These are phyloP conservation scores for Thelonectria blattea DNA, from an alignment of 2,329 filamentous ascomycete genomes.

Conservation along the genomic window DNA sequence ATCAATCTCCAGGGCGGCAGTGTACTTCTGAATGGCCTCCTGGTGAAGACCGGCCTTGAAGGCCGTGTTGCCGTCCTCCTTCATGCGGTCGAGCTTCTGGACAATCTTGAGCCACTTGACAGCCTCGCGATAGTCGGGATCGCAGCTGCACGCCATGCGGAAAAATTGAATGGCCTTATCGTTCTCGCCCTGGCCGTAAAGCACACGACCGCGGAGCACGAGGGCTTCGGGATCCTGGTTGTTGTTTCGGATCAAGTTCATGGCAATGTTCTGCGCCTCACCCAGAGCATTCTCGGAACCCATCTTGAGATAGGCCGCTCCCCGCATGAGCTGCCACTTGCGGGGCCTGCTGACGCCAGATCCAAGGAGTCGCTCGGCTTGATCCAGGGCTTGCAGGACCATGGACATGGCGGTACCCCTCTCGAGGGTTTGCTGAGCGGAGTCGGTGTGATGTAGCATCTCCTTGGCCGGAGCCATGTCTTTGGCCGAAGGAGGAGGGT, in stretches of 20 bases:
- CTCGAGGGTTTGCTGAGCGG: constrained; percentile 78
- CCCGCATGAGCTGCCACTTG: constrained; percentile 93
- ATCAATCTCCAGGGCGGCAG: constrained; percentile 82
- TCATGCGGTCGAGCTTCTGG: constrained; percentile 90
- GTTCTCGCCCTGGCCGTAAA: constrained; percentile 93
- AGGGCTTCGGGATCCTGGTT: constrained; percentile 92
- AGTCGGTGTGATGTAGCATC: constrained; percentile 82
- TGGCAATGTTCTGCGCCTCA: constrained; percentile 91
- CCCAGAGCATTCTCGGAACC: constrained; percentile 86
- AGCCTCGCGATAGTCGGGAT: constrained; percentile 89
- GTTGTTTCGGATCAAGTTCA: constrained; percentile 84
- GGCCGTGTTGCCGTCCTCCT: constrained; percentile 88
- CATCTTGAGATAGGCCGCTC: constrained; percentile 92
- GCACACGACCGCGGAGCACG: constrained; percentile 82
- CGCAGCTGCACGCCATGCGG: constrained; percentile 84
- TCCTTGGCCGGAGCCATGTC: constrained; percentile 82
- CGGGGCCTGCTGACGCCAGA: constrained; percentile 78
- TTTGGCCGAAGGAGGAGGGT: constrained; percentile 80
- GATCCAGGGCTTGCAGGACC: constrained; percentile 89
- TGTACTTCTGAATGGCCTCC: constrained; percentile 84
- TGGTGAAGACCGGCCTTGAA: constrained; percentile 87
- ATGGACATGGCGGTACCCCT: constrained; percentile 84
- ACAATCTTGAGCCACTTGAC: constrained; percentile 89
- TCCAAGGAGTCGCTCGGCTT: constrained; percentile 83
- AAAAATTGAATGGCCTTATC: constrained; percentile 94